These are phyloP conservation scores for Talaromyces amestolkiae DNA, from an alignment of 2,329 filamentous ascomycete genomes.

Conservation along the genomic window DNA sequence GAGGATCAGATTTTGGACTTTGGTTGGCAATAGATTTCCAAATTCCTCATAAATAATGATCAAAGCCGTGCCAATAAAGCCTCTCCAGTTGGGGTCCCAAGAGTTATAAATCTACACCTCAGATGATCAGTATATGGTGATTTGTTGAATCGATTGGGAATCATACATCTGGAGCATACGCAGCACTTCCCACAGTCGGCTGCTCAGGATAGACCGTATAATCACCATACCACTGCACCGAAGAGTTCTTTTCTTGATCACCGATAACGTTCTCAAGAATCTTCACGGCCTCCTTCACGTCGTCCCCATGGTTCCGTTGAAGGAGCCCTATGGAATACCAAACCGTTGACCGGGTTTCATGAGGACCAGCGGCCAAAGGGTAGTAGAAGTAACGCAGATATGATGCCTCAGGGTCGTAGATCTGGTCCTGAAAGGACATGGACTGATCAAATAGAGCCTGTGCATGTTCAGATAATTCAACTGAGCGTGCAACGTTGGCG, in stretches of 20 bases:
- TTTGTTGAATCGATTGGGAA: not conserved
- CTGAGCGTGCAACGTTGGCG: constrained; percentile 8
- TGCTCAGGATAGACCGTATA: constrained; percentile 45
- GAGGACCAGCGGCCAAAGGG: constrained; percentile 41
- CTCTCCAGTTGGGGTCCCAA: constrained; percentile 65
- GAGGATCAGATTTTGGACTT: constrained; percentile 47
- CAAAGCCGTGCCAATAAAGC: constrained; percentile 60
- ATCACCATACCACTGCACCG: constrained; percentile 54
- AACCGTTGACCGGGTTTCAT: constrained; percentile 57
- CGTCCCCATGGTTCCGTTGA: constrained; percentile 52
- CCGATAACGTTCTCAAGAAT: constrained; percentile 56
- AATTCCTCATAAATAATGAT: constrained; percentile 62
- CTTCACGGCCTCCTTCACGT: constrained; percentile 51
- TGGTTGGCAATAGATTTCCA: constrained; percentile 44
- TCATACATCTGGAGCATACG: constrained; percentile 44
- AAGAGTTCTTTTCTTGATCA: constrained; percentile 53
- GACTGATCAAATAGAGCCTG: constrained; percentile 49
- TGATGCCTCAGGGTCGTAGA: constrained; percentile 53
- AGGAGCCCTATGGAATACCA: constrained; percentile 62
- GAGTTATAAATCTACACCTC: constrained; percentile 49
- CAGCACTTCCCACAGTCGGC: constrained; percentile 52
- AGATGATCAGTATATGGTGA: not conserved
- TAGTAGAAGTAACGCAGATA: constrained; percentile 53
- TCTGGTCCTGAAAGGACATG: constrained; percentile 56
- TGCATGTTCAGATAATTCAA: constrained; percentile 26